Base-by-base conservation (phyloP, 164 flowering plant genomes). In the Umbilicus rupestris region DNA sequence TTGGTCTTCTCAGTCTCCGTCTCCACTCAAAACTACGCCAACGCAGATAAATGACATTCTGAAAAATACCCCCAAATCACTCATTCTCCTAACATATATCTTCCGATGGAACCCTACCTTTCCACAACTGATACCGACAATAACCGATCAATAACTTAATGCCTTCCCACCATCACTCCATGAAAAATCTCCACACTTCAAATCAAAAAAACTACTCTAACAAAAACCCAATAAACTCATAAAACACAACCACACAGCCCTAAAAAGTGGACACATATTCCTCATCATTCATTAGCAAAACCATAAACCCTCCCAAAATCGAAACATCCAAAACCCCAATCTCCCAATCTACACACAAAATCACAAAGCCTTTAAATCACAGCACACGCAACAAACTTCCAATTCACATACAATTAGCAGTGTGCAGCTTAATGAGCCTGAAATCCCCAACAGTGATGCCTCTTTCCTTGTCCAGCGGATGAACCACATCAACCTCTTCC, bases 391-490 rank as follows among this genome's bases (percentile, higher is more conserved):
- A n/a, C n/a, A n/a, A n/a, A n/a, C n/a, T 30, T 66, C 46, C 64
- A 66, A 46, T 58, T 33, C 63, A 44, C 59, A 55, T 82, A 91
- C 96, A 81, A 72, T 75, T 85, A 29, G 97, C 70, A 93, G 88
- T 91, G 42, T 94, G 89, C 77, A 83, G 71, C 82, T 94, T 89
- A 44, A 94, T 82, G 76, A 89, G 84, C 85, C 84, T 91, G 80
- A 84, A 87, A 70, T 94, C 99, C 22, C 91, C 97, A 33, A 84
- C 82, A 31, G 96, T 85, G 22, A 94, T 63, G 29, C 99, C 97
- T 71, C 72, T 85, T 33, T 91, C 97, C 74, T 80, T 89, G 62
- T 94, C 98, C 39, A 71, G 74, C 4, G 78, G 78, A 17, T 78
- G 86, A 65, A 89, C 92, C 65, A 81, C 84, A 70, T 89, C 92